Evolutionary conservation across 2,329 filamentous ascomycete species (phyloP).

Genomic region (Cercospora brassicicola): DNA sequence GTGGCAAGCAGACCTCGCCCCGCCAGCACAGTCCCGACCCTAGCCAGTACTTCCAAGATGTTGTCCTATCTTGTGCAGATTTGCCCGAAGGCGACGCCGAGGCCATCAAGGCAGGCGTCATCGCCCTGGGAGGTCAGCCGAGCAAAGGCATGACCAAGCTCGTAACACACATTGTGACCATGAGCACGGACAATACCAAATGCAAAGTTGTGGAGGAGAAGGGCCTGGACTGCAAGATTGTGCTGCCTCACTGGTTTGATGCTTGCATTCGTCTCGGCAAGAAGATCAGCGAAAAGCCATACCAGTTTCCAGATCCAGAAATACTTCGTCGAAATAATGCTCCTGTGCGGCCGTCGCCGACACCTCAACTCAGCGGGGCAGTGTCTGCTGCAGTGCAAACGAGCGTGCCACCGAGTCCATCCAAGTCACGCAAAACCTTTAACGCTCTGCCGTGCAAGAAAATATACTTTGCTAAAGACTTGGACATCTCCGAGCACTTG

Average conservation of each 20-base stretch:
- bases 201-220: conserved; percentile 64
- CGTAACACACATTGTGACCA: conserved; percentile 85
- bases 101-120: conserved; percentile 82
- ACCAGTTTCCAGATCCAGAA: conserved; percentile 80
- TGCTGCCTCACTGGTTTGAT: conserved; percentile 97
- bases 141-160: conserved; percentile 68
- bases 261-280: conserved; percentile 92
- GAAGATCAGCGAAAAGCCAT: conserved; percentile 84
- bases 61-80: conserved; percentile 78
- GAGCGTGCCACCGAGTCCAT: conserved; percentile 44
- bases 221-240: conserved; percentile 72
- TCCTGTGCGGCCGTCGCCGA: conserved; percentile 22
- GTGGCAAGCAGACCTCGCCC: conserved; percentile 70
- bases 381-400: conserved; percentile 52
- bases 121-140: conserved; percentile 85
- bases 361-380: conserved; percentile 64
- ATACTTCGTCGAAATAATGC: conserved; percentile 57
- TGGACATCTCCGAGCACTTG: conserved; percentile 68
- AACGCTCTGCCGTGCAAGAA: conserved; percentile 75
- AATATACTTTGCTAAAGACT: conserved; percentile 74
- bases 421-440: conserved; percentile 53
- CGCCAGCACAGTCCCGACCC: conserved; percentile 89
- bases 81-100: conserved; percentile 85
- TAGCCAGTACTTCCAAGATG: conserved; percentile 81
- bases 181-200: conserved; percentile 73